A percentile compares a stretch with the other conserved stretches of the same genome.
phyloP scores from a whole-genome alignment of 75 land plant genomes.

The Pinus albicaulis region DNA sequence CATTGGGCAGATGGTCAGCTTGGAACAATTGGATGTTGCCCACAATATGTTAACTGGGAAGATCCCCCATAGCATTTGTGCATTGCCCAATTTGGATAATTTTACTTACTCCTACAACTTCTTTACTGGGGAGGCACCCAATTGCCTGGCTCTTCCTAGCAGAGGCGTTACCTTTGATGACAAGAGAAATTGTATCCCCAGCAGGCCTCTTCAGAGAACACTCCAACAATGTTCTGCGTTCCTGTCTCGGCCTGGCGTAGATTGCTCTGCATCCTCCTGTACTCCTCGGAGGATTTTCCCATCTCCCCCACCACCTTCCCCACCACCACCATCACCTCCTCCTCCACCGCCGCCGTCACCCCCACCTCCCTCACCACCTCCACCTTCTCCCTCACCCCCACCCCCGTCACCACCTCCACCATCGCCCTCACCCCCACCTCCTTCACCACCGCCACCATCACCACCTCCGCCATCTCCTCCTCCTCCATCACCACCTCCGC shows the following conservation, averaged over 20 bases:
- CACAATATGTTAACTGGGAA: slow-evolving; percentile 68
- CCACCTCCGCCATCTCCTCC: not conserved
- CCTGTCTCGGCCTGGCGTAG: slow-evolving; percentile 16
- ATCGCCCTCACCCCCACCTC: too few relatives aligned
- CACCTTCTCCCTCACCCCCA: not conserved
- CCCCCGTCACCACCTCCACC: not conserved
- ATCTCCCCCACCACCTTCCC: not conserved
- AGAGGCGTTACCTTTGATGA: slow-evolving; percentile 28
- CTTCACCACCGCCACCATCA: too few relatives aligned
- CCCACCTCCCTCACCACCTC: not conserved
- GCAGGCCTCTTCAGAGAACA: slow-evolving; percentile 39
- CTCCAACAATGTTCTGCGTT: slow-evolving; percentile 22
- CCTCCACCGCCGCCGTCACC: not conserved
- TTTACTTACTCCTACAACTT: slow-evolving; percentile 64
- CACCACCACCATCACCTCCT: not conserved
- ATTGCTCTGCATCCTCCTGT: slow-evolving; percentile 14
- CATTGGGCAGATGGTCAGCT: slow-evolving; percentile 34
- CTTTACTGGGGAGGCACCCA: slow-evolving; percentile 63
- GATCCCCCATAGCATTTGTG: slow-evolving; percentile 59
- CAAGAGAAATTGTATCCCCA: slow-evolving; percentile 46
- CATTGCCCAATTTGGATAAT: slow-evolving; percentile 47
- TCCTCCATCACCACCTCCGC: not conserved
- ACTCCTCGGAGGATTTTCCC: not conserved
- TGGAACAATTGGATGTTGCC: slow-evolving; percentile 68
- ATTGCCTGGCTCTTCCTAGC: slow-evolving; percentile 31